These are phyloP conservation scores for Ganoderma lucidum DNA, from an alignment of 1,284 basidiomycete species.

Conservation along the genomic window DNA sequence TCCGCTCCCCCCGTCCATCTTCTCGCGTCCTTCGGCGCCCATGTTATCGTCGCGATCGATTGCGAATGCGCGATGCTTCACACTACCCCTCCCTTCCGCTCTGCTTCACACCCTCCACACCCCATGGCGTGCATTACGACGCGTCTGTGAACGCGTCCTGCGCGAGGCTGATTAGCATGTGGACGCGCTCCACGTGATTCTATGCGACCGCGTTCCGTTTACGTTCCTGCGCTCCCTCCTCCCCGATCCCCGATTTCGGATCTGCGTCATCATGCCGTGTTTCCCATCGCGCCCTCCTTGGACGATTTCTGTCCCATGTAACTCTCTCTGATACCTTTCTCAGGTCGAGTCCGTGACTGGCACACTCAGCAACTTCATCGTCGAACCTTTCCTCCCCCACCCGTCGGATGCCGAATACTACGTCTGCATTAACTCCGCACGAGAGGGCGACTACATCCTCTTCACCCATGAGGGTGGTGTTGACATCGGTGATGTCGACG, in stretches of 20 bases:
- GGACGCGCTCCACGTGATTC: constrained; percentile 27
- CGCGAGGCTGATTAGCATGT: constrained; percentile 30
- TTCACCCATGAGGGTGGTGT: constrained; percentile 99
- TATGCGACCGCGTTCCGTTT: constrained; percentile 13
- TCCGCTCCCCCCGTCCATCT: constrained; percentile 15
- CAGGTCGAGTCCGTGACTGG: constrained; percentile 95
- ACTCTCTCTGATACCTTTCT: constrained; percentile 8
- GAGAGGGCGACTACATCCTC: constrained; percentile 96
- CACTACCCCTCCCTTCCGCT: not conserved
- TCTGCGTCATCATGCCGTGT: constrained; percentile 12
- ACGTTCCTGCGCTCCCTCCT: constrained; percentile 8
- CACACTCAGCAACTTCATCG: constrained; percentile 96
- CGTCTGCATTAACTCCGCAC: constrained; percentile 96
- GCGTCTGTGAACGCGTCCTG: constrained; percentile 28
- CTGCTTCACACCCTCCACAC: not conserved
- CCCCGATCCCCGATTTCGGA: constrained; percentile 7
- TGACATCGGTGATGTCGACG: constrained; percentile 98
- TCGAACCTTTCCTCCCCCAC: constrained; percentile 98
- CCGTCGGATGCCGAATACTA: constrained; percentile 96
- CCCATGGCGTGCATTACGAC: constrained; percentile 19
- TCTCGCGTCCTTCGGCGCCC: constrained; percentile 29
- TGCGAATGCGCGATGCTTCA: constrained; percentile 7
- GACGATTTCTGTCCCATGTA: not conserved
- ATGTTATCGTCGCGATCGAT: constrained; percentile 17
- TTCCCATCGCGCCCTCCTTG: not conserved